Base-by-base conservation (phyloP, 176 grass and related monocot genomes). In the Lolium rigidum region DNA sequence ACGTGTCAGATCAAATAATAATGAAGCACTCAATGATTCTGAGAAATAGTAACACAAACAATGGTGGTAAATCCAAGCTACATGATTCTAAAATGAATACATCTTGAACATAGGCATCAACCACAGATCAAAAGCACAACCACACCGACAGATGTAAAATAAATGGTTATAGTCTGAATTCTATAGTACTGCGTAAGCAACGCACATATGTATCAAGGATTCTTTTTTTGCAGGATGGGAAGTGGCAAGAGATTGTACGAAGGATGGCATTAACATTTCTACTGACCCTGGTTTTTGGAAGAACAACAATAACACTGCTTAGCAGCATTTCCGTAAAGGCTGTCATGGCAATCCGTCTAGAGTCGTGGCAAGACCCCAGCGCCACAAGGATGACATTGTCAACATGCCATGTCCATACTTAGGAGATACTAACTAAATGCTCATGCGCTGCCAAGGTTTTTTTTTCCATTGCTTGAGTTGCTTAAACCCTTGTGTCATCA, bases 1-100 rank as follows among this genome's bases (percentile, higher is more conserved):
- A 83, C n/a, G 92, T 70, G 71, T 85, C 46, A 88, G 86, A 54
- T 63, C 48, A n/a, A 57, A 16, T 47, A 77, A 41, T 47, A 80
- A 37, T 46, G 39, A 22, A 47, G 78, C 63, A 80, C 7, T 20
- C n/a, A 21, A 44, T 79, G 62, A 78, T 78, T 78, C 31, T 0
- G 5, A 78, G 49, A 37, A 56, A 85, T 79, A 78, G 10, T 3
- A 57, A 5, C 24, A 70, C 60, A 25, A 56, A 38, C 4, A 54
- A 25, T 17, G 58, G 13, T 61, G 58, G 72, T 66, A 85, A 64
- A 77, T 61, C 46, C 18, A 64, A 77, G 57, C 48, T 77, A 55
- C 48, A 78, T 46, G 4, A 69, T 47, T 70, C 75, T 84, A 56
- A 59, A 35, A 58, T 21, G 55, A 57, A 79, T 86, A 11, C 50